Evolutionary conservation across 2,329 filamentous ascomycete species (phyloP), one percentile per base, ranked within the genome.

Genomic region (Alternaria gaisen): DNA sequence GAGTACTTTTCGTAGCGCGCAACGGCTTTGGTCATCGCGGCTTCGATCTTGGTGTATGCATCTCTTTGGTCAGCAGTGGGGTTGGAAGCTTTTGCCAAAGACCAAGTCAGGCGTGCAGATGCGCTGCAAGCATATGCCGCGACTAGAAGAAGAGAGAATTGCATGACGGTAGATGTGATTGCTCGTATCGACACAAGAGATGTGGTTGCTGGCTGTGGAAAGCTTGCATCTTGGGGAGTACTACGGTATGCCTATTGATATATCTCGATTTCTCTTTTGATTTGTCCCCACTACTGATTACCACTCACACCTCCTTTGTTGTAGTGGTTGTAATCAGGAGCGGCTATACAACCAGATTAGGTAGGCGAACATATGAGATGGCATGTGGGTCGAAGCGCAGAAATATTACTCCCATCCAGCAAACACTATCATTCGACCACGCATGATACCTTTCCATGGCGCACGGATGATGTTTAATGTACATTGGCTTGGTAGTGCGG

Each of bases 41-140:
- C 63, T 61, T 74, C 70, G 63, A 77, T 77, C 26, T 63, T 70
- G 6, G 60, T 53, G 57, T 77, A 77, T 8, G 75, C 75, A 22
- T 76, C 74, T 44, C n/a, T 38, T 48, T 77, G 69, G 54, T 77
- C 75, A 10, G 73, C 68, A 4, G 70, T 72, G 12, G 75, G 75
- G 53, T 68, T 71, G 28, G 71, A 50, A 32, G 67, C 63, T 63
- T 72, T 72, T 57, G 68, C 61, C 20, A 77, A 62, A 6, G 68
- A 63, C 71, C 73, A 77, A 14, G 57, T 68, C 12, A 75, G 62
- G 20, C 69, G 66, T 53, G 69, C 70, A 12, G 68, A 70, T 11
- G 59, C 60, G 38, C 59, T 68, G 53, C 64, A 65, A 30, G 66
- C 65, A 42, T 68, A 72, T 5, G 68, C 65, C 11, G 71, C 58